Conservation (phyloP, 768 basidiomycete species). For the Hericium rajendrae region DNA sequence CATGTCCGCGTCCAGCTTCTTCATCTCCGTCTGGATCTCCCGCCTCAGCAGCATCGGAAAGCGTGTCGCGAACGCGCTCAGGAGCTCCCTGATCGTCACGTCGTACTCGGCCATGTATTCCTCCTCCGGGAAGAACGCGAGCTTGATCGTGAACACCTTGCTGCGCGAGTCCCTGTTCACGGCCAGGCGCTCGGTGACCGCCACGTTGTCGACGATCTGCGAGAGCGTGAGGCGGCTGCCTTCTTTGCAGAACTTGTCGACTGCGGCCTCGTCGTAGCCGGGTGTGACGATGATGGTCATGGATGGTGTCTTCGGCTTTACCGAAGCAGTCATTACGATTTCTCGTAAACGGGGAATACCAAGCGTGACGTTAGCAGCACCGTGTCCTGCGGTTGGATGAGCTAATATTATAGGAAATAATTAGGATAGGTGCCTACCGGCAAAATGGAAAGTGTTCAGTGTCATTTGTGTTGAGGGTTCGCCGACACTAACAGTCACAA, state of each 20-base stretch:
- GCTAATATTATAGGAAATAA: too few species aligned
- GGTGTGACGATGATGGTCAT: constrained; percentile 77
- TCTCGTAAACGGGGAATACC: constrained; percentile 98
- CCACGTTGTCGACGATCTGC: constrained; percentile 76
- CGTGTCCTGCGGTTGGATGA: constrained; percentile 55
- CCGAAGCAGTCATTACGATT: constrained; percentile 98
- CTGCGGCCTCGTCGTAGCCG: constrained; percentile 40
- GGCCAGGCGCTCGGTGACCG: constrained; percentile 69
- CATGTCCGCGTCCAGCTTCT: constrained; percentile 69
- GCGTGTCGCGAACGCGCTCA: constrained; percentile 56
- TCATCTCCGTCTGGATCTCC: constrained; percentile 81
- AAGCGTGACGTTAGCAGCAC: constrained; percentile 97
- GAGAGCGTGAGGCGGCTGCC: constrained; percentile 81
- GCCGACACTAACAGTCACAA: constrained; percentile 56
- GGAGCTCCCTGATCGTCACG: constrained; percentile 60
- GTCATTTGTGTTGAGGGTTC: constrained; percentile 99
- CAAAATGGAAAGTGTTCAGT: constrained; percentile 98
- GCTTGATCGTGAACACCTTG: constrained; percentile 70
- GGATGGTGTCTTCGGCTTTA: constrained; percentile 92
- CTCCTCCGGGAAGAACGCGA: constrained; percentile 76
- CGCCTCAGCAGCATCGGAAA: constrained; percentile 79
- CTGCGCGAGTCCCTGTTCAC: constrained; percentile 59
- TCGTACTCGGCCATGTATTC: constrained; percentile 84
- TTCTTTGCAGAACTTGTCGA: constrained; percentile 79
- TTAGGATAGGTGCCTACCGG: constrained; percentile 43